These are phyloP conservation scores for Candida albicans DNA, from an alignment of 1,139 yeast species.

Conservation along the genomic window DNA sequence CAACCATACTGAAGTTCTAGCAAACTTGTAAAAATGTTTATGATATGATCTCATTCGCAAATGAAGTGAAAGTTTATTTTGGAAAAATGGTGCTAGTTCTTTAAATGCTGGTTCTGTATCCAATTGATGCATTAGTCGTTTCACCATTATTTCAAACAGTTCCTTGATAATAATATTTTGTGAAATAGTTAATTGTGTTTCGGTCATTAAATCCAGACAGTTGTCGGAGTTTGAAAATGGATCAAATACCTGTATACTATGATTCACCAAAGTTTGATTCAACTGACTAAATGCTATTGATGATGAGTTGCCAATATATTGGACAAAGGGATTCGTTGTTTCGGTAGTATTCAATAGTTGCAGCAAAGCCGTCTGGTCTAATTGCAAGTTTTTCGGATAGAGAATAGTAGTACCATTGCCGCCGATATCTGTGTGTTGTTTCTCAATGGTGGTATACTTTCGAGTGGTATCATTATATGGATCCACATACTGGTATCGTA, in stretches of 20 bases:
- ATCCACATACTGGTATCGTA: constrained; percentile 1
- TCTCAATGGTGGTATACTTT: not conserved
- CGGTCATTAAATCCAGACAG: constrained; percentile 1
- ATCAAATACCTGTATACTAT: constrained; percentile 4
- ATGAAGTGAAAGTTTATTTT: constrained; percentile 16
- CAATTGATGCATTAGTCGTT: constrained; percentile 17
- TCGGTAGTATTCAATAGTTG: not conserved
- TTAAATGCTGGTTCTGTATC: constrained; percentile 18
- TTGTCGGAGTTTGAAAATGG: constrained; percentile 3
- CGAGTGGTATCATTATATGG: not conserved
- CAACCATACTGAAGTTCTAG: constrained; percentile 37
- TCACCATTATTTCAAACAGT: constrained; percentile 21
- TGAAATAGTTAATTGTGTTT: constrained; percentile 5
- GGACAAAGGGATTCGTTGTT: not conserved
- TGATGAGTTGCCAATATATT: constrained; percentile 5
- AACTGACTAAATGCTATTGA: constrained; percentile 4
- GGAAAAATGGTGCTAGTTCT: constrained; percentile 21
- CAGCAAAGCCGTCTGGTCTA: not conserved
- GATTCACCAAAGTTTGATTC: constrained; percentile 1
- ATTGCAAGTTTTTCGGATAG: not conserved
- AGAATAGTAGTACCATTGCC: not conserved
- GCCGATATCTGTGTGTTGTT: not conserved
- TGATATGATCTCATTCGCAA: constrained; percentile 19
- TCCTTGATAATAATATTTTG: constrained; percentile 13
- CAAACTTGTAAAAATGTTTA: constrained; percentile 40